Base-by-base conservation (phyloP, 352 stramenopile species). In the Globisporangium cylindrosporum region DNA sequence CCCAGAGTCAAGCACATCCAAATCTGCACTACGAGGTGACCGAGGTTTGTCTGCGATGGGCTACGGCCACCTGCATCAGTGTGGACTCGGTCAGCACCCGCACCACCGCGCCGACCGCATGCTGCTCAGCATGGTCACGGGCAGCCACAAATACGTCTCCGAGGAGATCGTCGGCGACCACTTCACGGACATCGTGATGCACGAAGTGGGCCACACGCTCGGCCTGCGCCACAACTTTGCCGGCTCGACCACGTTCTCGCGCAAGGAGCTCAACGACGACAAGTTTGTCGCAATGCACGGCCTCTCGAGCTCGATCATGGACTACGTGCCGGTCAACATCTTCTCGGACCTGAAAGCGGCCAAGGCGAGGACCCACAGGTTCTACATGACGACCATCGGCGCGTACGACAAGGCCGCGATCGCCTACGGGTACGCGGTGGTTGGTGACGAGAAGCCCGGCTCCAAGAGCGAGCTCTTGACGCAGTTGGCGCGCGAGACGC, bases 201-300 rank as follows among this genome's bases (percentile, higher is more conserved):
- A 97, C 63, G 89, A 97, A 73, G 88, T 96, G 27, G 91, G 89
- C 7, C 91, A 97, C 69, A 95, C 88, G 14, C 80, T 97, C 2
- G 89, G 88, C 5, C 75, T 96, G 12, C 82, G 88, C 12, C 89
- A 97, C 73, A 97, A 97, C 68, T 97, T 97, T 74, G 79, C 75
- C 7, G 89, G 79, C 12, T 90, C 85, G 0, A 73, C 83, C 0
- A 65, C 73, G 0, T 76, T 87, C 63, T 82, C 84, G 20, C 72
- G 82, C 18, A 62, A 78, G 15, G 69, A 97, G 60, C 74, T 95
- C 15, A 76, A 79, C 10, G 72, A 93, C 62, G 59, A 78, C 36
- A 59, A 55, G 20, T 93, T 87, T 58, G 82, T 86, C 2, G 68
- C 61, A 15, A 66, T 77, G 24, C 64, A 90, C 58, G 84, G 87